Base-by-base conservation (phyloP, 2,329 filamentous ascomycete genomes). In the Helotiales sp. region DNA sequence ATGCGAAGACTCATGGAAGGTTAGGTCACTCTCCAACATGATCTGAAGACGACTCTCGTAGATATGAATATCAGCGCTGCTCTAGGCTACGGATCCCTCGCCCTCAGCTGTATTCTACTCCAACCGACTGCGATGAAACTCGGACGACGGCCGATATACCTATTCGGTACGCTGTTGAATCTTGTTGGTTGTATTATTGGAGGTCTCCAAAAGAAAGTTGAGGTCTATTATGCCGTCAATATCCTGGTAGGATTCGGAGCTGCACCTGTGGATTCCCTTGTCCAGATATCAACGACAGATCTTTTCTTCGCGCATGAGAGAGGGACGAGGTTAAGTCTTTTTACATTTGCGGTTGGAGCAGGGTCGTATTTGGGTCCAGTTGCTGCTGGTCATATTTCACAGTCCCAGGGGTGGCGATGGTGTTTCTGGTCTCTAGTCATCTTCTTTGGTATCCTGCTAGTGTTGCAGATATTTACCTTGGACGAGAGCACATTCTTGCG, bases 41-140 rank as follows among this genome's bases (percentile, higher is more conserved):
- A 64, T 15, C 43, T 66, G 43, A 64, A 66, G 11, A 66, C 61
- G 1, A 66, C 55, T 5, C 22, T 65, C 22, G 67, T 64, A 8
- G 60, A 66, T 32, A 30, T 66, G n/a, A 69, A 64, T 34, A 69
- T 64, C 43, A 64, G 67, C 37, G 63, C 67, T 5, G 63, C 55
- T 7, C 32, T 66, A 15, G 63, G 63, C 40, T 64, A 66, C 54
- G 63, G 45, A 1, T n/a, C n/a, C 64, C 64, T 37, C 63, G 63
- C 3, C 61, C 34, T 15, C 22, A 63, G 63, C 6, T 64, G 63
- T 50, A 64, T 69, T 24, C 28, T 66, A n/a, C 61, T 66, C 22
- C 67, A 64, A 55, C 67, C 67, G 1, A 66, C 63, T 8, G 63
- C 67, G 6, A 66, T 66, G 63, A 69, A 66, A 61, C 50, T 66